Evolutionary conservation across 805 yeast genomes (phyloP).

Genomic region (Myxozyma udenii): DNA sequence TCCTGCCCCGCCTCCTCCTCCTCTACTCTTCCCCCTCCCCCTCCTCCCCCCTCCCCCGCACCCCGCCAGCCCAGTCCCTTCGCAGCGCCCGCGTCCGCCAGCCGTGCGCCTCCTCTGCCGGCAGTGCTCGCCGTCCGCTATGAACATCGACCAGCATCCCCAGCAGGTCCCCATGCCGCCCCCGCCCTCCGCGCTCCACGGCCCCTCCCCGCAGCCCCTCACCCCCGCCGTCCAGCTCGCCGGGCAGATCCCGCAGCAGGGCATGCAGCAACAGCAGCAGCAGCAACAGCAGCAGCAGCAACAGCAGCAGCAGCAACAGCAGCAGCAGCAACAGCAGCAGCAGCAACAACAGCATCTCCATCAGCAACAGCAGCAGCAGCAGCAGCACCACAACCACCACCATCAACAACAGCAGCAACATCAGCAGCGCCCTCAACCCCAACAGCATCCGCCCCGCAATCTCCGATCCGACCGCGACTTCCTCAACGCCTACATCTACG

Average conservation of each 20-base stretch:
- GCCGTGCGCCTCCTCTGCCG: slow-evolving; percentile 4
- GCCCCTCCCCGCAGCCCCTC: too few species aligned
- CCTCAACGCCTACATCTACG: slow-evolving; percentile 81
- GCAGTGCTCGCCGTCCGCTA: slow-evolving; percentile 9
- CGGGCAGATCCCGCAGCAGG: slow-evolving; percentile 3
- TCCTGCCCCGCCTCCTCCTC: background rate
- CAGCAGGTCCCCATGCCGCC: slow-evolving; percentile 8
- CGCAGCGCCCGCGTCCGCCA: background rate
- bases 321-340: slow-evolving; percentile 5
- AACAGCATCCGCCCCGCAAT: slow-evolving; percentile 7
- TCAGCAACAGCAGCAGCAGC: slow-evolving; percentile 31
- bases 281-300: slow-evolving; percentile 30
- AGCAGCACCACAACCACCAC: slow-evolving; percentile 17
- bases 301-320: slow-evolving; percentile 21
- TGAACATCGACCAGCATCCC: slow-evolving; percentile 20
- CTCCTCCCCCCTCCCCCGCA: slow-evolving; percentile 8
- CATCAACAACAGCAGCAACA: slow-evolving; percentile 19
- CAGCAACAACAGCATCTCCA: slow-evolving; percentile 25
- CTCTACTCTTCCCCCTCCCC: background rate
- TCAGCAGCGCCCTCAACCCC: slow-evolving; percentile 18
- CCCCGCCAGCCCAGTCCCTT: slow-evolving; percentile 1
- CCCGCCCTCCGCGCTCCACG: too few species aligned
- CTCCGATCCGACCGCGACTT: slow-evolving; percentile 28
- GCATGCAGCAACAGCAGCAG: slow-evolving; percentile 15
- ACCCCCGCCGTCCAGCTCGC: slow-evolving; percentile 10